Evolutionary conservation across 495 filamentous ascomycete genomes (phyloP), one percentile per base, ranked within the genome.

Genomic region (Penicillium manginii): DNA sequence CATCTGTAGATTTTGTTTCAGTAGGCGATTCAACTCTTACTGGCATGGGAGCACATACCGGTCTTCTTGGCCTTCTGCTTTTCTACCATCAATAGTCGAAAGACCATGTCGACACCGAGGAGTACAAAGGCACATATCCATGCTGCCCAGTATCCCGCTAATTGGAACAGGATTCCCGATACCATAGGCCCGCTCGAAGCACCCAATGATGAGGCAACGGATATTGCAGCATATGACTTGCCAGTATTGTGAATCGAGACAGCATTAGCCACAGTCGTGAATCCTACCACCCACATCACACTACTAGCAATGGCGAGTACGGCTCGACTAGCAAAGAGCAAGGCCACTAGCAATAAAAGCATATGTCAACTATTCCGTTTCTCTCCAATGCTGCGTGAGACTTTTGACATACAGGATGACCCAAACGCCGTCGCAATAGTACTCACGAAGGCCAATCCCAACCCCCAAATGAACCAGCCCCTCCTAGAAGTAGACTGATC

Each of bases 61-160:
- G 50, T 23, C 33, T 33, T 49, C 15, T 40, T n/a, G 19, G 21
- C 49, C 9, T 52, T 37, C 9, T 56, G 55, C n/a, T n/a, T n/a
- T 14, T 65, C 58, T 40, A 65, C 62, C 53, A 65, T 65, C 1
- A 65, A 43, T 14, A 65, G 4, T 18, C 62, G 59, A 59, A 65
- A 62, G 1, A 58, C 10, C 52, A 62, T 62, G 35, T 65, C 62
- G 17, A 65, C n/a, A 12, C 62, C 14, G 5, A 65, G 43, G 3
- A 65, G 32, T 1, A 47, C 35, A 19, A 65, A 49, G 7, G 57
- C 48, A 2, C 48, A 43, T 19, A 29, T 32, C 62, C 62, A 65
- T 9, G 62, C 58, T n/a, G 42, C 14, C 62, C 58, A 65, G 33
- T 65, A 65, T 7, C 62, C 62, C 7, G 50, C 50, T n/a, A 65